These are phyloP conservation scores for Haplosporangium sp. DNA, from an alignment of 371 early-diverging fungal species.

Conservation along the genomic window DNA sequence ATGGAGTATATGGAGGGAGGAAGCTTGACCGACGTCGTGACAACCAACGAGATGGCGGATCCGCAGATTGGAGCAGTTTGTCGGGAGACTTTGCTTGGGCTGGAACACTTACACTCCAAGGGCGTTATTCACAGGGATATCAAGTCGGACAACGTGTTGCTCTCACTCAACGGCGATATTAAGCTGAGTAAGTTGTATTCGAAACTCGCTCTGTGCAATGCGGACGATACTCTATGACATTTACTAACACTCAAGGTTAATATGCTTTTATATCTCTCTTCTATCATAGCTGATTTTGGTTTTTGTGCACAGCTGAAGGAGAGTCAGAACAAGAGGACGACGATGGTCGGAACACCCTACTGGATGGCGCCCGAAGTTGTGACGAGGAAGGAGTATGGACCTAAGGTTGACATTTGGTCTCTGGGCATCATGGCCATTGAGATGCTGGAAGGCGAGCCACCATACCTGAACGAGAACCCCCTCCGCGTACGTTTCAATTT, in stretches of 20 bases:
- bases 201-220: background rate
- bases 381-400: conserved; percentile 91
- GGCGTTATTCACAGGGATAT: conserved; percentile 98
- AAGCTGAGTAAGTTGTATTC: conserved; percentile 80
- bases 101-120: conserved; percentile 92
- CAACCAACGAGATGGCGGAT: conserved; percentile 93
- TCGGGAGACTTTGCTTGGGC: conserved; percentile 88
- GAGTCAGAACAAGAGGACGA: conserved; percentile 82
- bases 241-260: conserved; percentile 11
- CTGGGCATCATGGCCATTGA: conserved; percentile 97
- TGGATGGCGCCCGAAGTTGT: conserved; percentile 99
- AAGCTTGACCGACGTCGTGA: conserved; percentile 91
- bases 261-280: conserved; percentile 2
- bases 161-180: conserved; percentile 88
- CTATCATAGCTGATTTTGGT: conserved; percentile 86
- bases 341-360: conserved; percentile 95
- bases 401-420: conserved; percentile 97
- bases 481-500: conserved; percentile 61
- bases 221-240: too few species aligned
- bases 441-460: conserved; percentile 94
- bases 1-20: conserved; percentile 99
- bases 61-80: conserved; percentile 95
- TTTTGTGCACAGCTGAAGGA: conserved; percentile 94
- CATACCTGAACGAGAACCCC: conserved; percentile 94
- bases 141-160: conserved; percentile 96